Base-by-base conservation (phyloP, 306 rosid genomes). In the Malus orientalis region DNA sequence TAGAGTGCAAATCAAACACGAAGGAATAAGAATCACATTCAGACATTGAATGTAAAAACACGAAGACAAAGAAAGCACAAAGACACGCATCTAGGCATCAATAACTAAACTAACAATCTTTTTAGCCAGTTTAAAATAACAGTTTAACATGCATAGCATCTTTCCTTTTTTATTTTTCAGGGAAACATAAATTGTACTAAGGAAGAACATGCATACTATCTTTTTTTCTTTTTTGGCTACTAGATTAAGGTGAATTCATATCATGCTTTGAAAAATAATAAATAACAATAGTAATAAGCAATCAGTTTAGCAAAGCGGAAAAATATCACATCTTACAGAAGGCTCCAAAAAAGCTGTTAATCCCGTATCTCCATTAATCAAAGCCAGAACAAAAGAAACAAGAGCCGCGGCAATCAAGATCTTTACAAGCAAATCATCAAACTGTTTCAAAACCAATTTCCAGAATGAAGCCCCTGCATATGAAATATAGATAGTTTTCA, bases 341-440 rank as follows among this genome's bases (percentile, higher is more conserved):
- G 99, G 99, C 86, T 95, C 99, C 91, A 95, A 77, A 87, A 95
- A 95, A 72, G 99, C 99, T 64, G 86, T 89, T 67, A 92, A 81
- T 58, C 97, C 99, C 1, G 97, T 95, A 76, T 95, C 99, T 79
- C 99, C 99, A 79, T 95, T 88, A 80, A 92, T 70, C 84, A 90
- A 72, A 58, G 99, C 99, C 78, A 95, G 83, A 75, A 90, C 29
- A 82, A 95, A 95, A 38, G 99, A 95, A 82, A 95, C 78, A 71
- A 95, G 36, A 3, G 99, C 99, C 23, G 97, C 93, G 42, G 82
- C 97, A 68, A 95, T 88, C 77, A 95, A 86, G 82, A 95, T 89
- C 93, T 89, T 92, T 67, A 95, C 99, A 74, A 95, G 97, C 80
- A 92, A 87, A 86, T 95, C 99, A 84, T 95, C 97, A 81, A 95